Conservation (phyloP, 2,329 filamentous ascomycete species). For the Sporothrix mexicana region DNA sequence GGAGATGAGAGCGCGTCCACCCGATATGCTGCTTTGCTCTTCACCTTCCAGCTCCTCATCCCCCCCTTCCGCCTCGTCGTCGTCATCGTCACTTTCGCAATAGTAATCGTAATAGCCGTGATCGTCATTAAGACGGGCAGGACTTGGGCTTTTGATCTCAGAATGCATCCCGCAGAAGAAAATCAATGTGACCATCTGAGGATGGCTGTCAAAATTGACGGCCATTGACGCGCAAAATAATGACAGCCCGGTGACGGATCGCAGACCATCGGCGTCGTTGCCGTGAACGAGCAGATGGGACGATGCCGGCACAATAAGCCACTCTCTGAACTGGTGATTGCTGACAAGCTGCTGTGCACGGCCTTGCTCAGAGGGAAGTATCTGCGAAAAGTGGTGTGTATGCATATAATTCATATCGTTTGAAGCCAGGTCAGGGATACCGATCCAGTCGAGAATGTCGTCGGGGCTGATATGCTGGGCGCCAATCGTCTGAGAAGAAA, state of each 20-base stretch:
- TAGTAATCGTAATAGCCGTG: too few species aligned
- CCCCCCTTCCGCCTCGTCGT: too few species aligned
- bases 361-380: not conserved
- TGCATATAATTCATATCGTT: not conserved
- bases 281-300: slow-evolving; percentile 20
- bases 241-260: not conserved
- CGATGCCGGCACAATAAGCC: not conserved
- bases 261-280: not conserved
- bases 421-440: not conserved
- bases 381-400: not conserved
- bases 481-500: not conserved
- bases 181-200: not conserved
- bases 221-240: slow-evolving; percentile 13
- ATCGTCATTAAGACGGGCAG: too few species aligned
- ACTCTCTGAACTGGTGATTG: not conserved
- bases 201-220: not conserved
- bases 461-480: not conserved
- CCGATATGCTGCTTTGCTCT: too few species aligned
- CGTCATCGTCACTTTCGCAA: not conserved
- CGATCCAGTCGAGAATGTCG: slow-evolving; percentile 10
- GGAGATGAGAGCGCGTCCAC: not conserved
- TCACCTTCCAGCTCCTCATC: too few species aligned
- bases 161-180: slow-evolving; percentile 13
- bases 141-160: not conserved
- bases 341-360: not conserved